Evolutionary conservation across 139 green algal genomes (phyloP).

Genomic region (Nannochloris sp.): DNA sequence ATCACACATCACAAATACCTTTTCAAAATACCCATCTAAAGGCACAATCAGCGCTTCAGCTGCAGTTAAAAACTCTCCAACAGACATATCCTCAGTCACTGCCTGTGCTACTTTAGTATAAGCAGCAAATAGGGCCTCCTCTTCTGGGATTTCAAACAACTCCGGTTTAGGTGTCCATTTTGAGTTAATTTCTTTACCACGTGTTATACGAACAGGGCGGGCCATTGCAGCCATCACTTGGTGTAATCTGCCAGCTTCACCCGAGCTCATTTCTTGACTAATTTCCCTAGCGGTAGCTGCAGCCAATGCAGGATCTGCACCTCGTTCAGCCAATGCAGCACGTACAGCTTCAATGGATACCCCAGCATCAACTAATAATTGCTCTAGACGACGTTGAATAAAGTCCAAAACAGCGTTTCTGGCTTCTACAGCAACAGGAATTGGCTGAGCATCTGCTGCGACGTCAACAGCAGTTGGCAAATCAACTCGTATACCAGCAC

Average conservation of each 20-base stretch:
- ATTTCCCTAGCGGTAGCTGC: slow-evolving; percentile 60
- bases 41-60: slow-evolving; percentile 46
- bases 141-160: slow-evolving; percentile 72
- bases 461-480: background rate
- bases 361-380: slow-evolving; percentile 80
- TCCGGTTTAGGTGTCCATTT: slow-evolving; percentile 37
- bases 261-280: slow-evolving; percentile 33
- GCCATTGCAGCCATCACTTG: slow-evolving; percentile 69
- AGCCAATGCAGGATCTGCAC: slow-evolving; percentile 64
- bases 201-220: slow-evolving; percentile 76
- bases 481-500: background rate
- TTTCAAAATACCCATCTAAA: slow-evolving; percentile 88
- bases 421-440: slow-evolving; percentile 45
- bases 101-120: slow-evolving; percentile 22
- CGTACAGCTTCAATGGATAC: slow-evolving; percentile 61
- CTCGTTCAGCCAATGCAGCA: slow-evolving; percentile 75
- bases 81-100: slow-evolving; percentile 22
- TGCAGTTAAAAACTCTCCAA: slow-evolving; percentile 57
- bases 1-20: slow-evolving; percentile 89
- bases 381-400: slow-evolving; percentile 70
- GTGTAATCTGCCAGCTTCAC: slow-evolving; percentile 43
- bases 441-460: slow-evolving; percentile 55
- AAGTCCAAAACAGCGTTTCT: slow-evolving; percentile 28
- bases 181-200: slow-evolving; percentile 69
- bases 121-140: slow-evolving; percentile 55